Conservation (phyloP, 768 basidiomycete species). For the Panellus pusillus region DNA sequence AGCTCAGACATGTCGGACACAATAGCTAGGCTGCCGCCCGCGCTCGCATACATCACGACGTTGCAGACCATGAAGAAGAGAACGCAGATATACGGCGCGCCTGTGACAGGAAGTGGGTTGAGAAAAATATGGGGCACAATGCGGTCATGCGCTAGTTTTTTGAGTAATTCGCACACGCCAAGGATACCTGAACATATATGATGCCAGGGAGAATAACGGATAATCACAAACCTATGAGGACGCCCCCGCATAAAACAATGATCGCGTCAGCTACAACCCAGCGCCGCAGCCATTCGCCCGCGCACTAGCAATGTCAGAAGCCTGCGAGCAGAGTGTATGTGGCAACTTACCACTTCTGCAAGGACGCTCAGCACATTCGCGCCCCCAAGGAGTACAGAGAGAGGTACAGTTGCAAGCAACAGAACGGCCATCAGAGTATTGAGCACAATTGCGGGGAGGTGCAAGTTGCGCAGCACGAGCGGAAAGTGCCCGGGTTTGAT, state of each 20-base stretch:
- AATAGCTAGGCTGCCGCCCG: constrained; percentile 50
- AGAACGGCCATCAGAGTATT: constrained; percentile 59
- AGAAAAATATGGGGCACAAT: constrained; percentile 58
- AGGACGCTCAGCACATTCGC: constrained; percentile 67
- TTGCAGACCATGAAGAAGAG: constrained; percentile 50
- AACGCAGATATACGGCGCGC: constrained; percentile 53
- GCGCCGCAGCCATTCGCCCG: constrained; percentile 60
- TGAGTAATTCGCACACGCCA: constrained; percentile 57
- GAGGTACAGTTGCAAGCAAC: constrained; percentile 59
- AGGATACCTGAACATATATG: constrained; percentile 47
- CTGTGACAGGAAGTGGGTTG: constrained; percentile 45
- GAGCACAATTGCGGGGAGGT: constrained; percentile 56
- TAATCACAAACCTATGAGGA: constrained; percentile 54
- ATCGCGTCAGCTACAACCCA: constrained; percentile 68
- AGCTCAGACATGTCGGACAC: constrained; percentile 56
- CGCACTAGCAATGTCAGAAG: constrained; percentile 37
- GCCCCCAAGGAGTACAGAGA: constrained; percentile 46
- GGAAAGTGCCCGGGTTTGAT: constrained; percentile 59
- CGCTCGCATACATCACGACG: constrained; percentile 55
- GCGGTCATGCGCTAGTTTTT: constrained; percentile 58
- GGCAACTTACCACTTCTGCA: constrained; percentile 47
- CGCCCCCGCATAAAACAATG: constrained; percentile 71
- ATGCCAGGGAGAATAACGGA: background rate
- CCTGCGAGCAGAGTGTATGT: background rate
- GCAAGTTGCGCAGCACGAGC: constrained; percentile 63